A percentile compares a stretch with the other conserved stretches of the same genome.
phyloP scores from a whole-genome alignment of 805 yeast species.

The Saccharomycodes ludwigii region DNA sequence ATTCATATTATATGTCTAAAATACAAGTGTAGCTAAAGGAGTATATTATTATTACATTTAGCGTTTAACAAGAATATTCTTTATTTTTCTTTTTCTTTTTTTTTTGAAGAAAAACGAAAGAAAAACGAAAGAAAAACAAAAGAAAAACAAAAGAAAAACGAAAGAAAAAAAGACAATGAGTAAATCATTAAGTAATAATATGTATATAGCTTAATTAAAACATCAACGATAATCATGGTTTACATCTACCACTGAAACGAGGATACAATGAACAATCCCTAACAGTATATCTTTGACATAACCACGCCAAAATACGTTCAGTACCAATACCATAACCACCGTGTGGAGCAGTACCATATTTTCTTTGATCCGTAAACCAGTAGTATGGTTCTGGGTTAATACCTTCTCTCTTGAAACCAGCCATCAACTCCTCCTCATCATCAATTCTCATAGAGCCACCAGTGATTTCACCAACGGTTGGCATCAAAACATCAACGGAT shows the following conservation, averaged over 20 bases:
- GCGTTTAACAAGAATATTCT: no score
- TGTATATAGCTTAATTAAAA: no score
- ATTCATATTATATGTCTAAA: no score
- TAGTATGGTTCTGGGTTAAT: slow-evolving; percentile 76
- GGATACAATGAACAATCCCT: slow-evolving; percentile 98
- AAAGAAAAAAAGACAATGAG: no score
- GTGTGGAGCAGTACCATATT: slow-evolving; percentile 95
- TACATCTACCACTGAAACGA: slow-evolving; percentile 95
- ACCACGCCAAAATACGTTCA: slow-evolving; percentile 96
- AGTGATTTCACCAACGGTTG: slow-evolving; percentile 96
- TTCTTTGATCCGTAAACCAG: slow-evolving; percentile 93
- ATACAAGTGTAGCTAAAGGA: no score
- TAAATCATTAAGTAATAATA: no score
- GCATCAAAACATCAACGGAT: slow-evolving; percentile 97
- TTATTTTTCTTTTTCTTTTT: no score
- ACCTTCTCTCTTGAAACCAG: slow-evolving; percentile 87
- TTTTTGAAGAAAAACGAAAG: no score
- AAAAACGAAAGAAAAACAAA: no score
- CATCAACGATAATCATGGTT: no score
- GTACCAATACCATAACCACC: slow-evolving; percentile 99
- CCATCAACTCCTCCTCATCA: slow-evolving; percentile 68
- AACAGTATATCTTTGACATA: slow-evolving; percentile 94
- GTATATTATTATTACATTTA: no score
- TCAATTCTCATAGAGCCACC: slow-evolving; percentile 99
- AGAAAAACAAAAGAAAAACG: no score